Percentiles rank a stretch among this genome's conserved stretches.
phyloP scores from a whole-genome alignment of 257 asterid genomes.

The Verbascum thapsus region DNA sequence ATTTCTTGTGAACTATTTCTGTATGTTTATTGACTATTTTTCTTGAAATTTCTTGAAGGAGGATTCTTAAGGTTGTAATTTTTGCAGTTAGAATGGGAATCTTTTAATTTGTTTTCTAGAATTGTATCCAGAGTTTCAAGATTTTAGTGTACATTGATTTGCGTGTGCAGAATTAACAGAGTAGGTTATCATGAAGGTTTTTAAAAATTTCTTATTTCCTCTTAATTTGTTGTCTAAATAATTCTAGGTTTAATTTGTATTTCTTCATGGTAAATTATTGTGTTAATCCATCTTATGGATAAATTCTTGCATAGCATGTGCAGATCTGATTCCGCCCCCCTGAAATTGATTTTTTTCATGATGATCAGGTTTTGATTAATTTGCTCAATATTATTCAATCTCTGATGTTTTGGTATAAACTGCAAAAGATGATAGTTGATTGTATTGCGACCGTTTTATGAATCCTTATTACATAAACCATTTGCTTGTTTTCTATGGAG shows the following conservation, averaged over 20 bases:
- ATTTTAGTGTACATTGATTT: slow-evolving; percentile 29
- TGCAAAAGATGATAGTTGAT: neutral
- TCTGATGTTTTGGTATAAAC: neutral
- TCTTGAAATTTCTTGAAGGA: slow-evolving; percentile 7
- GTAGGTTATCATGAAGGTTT: slow-evolving; percentile 19
- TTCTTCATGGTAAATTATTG: neutral
- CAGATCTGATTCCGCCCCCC: slow-evolving; percentile 37
- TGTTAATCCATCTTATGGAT: slow-evolving; percentile 10
- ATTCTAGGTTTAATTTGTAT: neutral
- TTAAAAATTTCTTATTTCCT: neutral
- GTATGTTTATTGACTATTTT: neutral
- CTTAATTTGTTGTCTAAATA: neutral
- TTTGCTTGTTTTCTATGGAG: neutral
- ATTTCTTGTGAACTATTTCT: slow-evolving; percentile 17
- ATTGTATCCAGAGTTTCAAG: slow-evolving; percentile 9
- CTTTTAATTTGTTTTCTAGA: slow-evolving; percentile 17
- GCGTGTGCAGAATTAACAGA: slow-evolving; percentile 21
- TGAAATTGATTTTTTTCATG: neutral
- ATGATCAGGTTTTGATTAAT: slow-evolving; percentile 2
- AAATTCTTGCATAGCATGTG: neutral
- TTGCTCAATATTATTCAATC: neutral
- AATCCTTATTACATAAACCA: neutral
- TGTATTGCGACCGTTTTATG: neutral
- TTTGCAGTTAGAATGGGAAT: slow-evolving; percentile 21
- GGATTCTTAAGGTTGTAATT: slow-evolving; percentile 26